Evolutionary conservation across 2,329 filamentous ascomycete genomes (phyloP).

Genomic region (Scedosporium dehoogii): DNA sequence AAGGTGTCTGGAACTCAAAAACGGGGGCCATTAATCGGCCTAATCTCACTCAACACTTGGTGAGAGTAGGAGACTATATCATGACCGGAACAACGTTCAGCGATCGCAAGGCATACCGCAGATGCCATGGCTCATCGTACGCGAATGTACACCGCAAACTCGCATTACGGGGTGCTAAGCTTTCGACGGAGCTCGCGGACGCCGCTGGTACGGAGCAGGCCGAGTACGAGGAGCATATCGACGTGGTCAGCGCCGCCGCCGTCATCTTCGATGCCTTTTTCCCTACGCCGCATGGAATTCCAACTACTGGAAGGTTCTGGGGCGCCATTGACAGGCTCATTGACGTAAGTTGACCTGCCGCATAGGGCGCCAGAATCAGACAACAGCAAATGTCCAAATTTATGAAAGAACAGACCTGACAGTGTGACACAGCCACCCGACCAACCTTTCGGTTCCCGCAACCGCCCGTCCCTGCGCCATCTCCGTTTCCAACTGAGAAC

Average conservation of each 20-base stretch:
- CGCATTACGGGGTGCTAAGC: background rate
- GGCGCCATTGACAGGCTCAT: slow-evolving; percentile 9
- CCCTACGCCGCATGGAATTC: slow-evolving; percentile 8
- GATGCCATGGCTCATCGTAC: slow-evolving; percentile 11
- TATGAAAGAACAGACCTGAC: background rate
- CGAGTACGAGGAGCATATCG: slow-evolving; percentile 12
- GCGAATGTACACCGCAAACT: slow-evolving; percentile 7
- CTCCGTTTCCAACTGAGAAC: background rate
- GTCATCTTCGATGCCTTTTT: slow-evolving; percentile 15
- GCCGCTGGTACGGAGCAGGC: slow-evolving; percentile 5
- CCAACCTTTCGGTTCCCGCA: background rate
- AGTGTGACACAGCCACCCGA: background rate
- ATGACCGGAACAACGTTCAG: slow-evolving; percentile 8
- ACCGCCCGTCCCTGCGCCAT: background rate
- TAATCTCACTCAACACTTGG: slow-evolving; percentile 2
- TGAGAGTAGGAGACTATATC: slow-evolving; percentile 11
- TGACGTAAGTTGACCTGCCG: background rate
- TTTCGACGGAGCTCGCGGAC: background rate
- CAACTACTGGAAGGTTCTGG: slow-evolving; percentile 16
- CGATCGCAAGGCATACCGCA: slow-evolving; percentile 12
- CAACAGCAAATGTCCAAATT: too few species aligned
- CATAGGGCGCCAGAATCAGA: too few species aligned
- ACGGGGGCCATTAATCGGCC: background rate
- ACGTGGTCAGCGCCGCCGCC: slow-evolving; percentile 15
- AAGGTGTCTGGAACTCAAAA: background rate